phyloP scores from a whole-genome alignment of 306 rosid genomes.

The Prunus mume region DNA sequence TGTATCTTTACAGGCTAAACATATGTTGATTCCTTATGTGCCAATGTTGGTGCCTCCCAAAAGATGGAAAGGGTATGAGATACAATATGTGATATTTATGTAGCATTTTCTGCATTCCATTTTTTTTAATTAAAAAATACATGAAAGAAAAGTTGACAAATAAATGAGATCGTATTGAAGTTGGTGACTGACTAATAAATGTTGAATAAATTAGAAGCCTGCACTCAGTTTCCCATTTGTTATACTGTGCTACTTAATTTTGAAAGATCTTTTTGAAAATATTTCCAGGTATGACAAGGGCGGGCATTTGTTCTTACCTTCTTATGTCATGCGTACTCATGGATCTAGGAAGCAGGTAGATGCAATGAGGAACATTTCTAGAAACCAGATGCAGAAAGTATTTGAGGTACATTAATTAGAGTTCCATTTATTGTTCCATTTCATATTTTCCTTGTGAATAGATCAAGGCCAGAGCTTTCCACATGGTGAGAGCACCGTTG shows the following conservation, averaged over 20 bases:
- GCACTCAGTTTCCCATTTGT: neutral
- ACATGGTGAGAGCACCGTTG: neutral
- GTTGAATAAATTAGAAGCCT: neutral
- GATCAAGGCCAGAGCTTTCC: neutral
- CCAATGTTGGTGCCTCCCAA: conserved; percentile 91
- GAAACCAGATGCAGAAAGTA: conserved; percentile 67
- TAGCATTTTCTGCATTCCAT: neutral
- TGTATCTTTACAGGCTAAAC: conserved; percentile 59
- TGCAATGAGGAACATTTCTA: conserved; percentile 52
- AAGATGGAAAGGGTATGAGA: conserved; percentile 81
- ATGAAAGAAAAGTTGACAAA: neutral
- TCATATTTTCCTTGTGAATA: neutral
- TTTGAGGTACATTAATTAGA: conserved; percentile 52
- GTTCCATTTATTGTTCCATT: conserved; percentile 1
- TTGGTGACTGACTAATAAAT: neutral
- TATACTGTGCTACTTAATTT: neutral
- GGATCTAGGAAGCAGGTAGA: conserved; percentile 78
- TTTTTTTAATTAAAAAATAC: neutral
- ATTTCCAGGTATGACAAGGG: conserved; percentile 75
- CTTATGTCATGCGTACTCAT: conserved; percentile 87
- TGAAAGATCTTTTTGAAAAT: conserved; percentile 13
- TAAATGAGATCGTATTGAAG: neutral
- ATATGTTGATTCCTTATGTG: conserved; percentile 74
- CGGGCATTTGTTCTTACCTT: conserved; percentile 83
- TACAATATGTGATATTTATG: conserved; percentile 18